Evolutionary conservation across 164 flowering plant species (phyloP), one percentile per base, ranked within the genome.

Genomic region (Magnolia kwangsiensis): DNA sequence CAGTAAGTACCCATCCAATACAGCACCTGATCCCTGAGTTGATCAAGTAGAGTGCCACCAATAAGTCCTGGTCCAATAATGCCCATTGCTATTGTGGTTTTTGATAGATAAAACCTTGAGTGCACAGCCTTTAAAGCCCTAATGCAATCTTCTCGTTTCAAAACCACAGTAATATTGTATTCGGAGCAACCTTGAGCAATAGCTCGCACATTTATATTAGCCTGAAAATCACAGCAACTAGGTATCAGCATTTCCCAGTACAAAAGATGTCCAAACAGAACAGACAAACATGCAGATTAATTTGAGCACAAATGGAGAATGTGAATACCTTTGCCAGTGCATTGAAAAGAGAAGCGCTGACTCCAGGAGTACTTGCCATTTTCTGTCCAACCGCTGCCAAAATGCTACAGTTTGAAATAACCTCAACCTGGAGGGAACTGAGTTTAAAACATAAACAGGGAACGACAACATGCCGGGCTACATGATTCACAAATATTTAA

Each of bases 161-260:
- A 78, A 70, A 96, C 99, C 23, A 91, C 97, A 21, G 98, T 96
- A 59, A 96, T 87, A 74, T 96, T 94, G 84, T 92, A 94, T 82
- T 96, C 99, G 13, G 99, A 90, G 81, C 97, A 96, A 75, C 99
- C 99, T 88, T 96, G 99, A 76, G 99, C 99, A 76, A 96, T 92
- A 63, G 99, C 99, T 51, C 98, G 90, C 51, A 94, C 76, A 79
- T 96, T 94, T 18, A 94, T 89, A 80, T 90, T 92, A 67, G 97
- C 99, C 99, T 94, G 93, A 85, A 87, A 72, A 65, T 65, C 29
- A 65, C 24, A 23, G 23, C 21, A 23, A 23, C 13, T 21, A 21
- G 68, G 29, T 11, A 65, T 65, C 24, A 65, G 24, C 21, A 63
- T n/a, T 63, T 63, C 21, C 19, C 8, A 16, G 19, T 21, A 65